phyloP scores from a whole-genome alignment of 495 filamentous ascomycete species.

The Tuber microsphaerosporum region DNA sequence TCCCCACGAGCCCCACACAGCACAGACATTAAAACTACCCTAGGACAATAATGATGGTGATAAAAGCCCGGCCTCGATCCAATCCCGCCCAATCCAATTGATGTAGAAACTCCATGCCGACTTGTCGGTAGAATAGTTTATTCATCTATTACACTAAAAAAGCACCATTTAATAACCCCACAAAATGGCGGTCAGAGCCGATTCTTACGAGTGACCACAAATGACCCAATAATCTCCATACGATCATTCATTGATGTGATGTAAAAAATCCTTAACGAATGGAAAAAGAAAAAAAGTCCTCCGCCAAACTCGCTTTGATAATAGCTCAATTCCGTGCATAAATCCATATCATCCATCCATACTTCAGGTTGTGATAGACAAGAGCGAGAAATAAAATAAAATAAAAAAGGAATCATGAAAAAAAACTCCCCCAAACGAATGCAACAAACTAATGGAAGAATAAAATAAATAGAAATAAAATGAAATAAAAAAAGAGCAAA shows the following conservation, averaged over 20 bases:
- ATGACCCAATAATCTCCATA: slow-evolving; percentile 1
- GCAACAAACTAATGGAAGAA: not conserved
- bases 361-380: not conserved
- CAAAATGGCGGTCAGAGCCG: not conserved
- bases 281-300: not conserved
- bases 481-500: not conserved
- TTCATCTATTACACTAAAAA: not conserved
- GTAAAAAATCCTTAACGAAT: not conserved
- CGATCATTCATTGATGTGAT: slow-evolving; percentile 5
- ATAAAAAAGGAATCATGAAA: not conserved
- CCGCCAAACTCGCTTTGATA: not conserved
- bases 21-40: not conserved
- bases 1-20: not conserved
- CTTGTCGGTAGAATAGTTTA: not conserved
- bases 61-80: not conserved
- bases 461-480: not conserved
- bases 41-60: not conserved
- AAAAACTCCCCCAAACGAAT: slow-evolving; percentile 5
- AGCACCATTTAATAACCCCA: not conserved
- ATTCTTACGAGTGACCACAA: slow-evolving; percentile 2
- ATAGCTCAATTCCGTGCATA: not conserved
- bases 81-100: not conserved
- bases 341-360: slow-evolving; percentile 1
- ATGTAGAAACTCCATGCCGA: not conserved
- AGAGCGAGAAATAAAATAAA: not conserved